Evolutionary conservation across 306 rosid species (phyloP).

Genomic region (Datisca glomerata): DNA sequence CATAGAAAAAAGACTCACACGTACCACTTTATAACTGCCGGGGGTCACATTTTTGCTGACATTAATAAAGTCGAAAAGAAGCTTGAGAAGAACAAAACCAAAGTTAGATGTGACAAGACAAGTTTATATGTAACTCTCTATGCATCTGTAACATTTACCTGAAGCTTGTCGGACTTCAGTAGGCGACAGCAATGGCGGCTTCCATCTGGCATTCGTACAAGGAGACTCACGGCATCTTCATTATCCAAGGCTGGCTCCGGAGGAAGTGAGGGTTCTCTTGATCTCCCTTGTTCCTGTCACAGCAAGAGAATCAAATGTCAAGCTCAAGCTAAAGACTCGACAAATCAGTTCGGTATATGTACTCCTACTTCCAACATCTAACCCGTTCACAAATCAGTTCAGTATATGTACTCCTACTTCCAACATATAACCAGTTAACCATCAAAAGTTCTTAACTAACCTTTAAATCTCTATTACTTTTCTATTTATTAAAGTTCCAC

Average conservation of each 20-base stretch:
- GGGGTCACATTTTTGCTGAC: not conserved
- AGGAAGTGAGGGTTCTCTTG: not conserved
- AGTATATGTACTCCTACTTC: too few species aligned
- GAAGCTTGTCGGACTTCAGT: not conserved
- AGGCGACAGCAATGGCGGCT: not conserved
- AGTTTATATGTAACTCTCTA: not conserved
- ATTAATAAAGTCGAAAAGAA: not conserved
- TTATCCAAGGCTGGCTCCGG: not conserved
- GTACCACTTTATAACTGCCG: not conserved
- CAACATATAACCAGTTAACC: too few species aligned
- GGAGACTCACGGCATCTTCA: not conserved
- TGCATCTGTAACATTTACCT: not conserved
- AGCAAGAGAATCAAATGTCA: too few species aligned
- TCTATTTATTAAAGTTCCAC: too few species aligned
- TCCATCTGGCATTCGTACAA: not conserved
- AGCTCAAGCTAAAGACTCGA: too few species aligned
- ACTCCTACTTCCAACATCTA: too few species aligned
- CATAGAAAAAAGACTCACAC: too few species aligned
- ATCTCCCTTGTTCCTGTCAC: too few species aligned
- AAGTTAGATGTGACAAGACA: not conserved
- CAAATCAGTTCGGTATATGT: too few species aligned
- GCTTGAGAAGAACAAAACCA: not conserved
- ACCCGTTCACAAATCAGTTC: too few species aligned
- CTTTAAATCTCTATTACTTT: too few species aligned
- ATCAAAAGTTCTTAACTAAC: too few species aligned